A percentile compares a stretch with the other conserved stretches of the same genome.
Evolutionary conservation across 1,284 basidiomycete genomes (phyloP).

Genomic region (Trichosporon sp.): DNA sequence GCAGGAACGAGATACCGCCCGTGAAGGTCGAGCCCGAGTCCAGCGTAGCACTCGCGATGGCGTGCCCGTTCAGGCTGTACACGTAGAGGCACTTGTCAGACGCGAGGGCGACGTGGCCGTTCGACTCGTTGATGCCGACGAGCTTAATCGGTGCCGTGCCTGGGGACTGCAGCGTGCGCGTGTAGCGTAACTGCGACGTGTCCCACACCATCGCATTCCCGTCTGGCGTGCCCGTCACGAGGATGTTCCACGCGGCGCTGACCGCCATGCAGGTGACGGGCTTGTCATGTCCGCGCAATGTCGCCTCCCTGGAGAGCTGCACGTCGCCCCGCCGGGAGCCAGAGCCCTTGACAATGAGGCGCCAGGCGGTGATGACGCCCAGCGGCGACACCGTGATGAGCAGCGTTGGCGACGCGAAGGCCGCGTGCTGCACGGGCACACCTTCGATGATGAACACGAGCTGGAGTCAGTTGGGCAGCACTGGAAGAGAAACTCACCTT

Average conservation of each 20-base stretch:
- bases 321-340: slow-evolving; percentile 36
- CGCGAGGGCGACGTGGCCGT: slow-evolving; percentile 55
- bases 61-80: slow-evolving; percentile 48
- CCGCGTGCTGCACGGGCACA: slow-evolving; percentile 66
- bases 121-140: slow-evolving; percentile 77
- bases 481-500: slow-evolving; percentile 12
- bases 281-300: slow-evolving; percentile 70
- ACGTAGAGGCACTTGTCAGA: slow-evolving; percentile 39
- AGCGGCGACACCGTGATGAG: slow-evolving; percentile 73
- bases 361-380: slow-evolving; percentile 75
- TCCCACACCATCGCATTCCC: slow-evolving; percentile 87
- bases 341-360: slow-evolving; percentile 47
- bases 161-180: slow-evolving; percentile 66
- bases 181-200: slow-evolving; percentile 72
- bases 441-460: slow-evolving; percentile 70
- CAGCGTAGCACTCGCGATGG: slow-evolving; percentile 37
- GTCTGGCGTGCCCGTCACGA: slow-evolving; percentile 75
- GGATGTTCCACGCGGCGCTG: slow-evolving; percentile 75
- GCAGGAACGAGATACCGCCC: slow-evolving; percentile 45
- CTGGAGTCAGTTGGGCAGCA: slow-evolving; percentile 47
- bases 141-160: slow-evolving; percentile 60
- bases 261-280: slow-evolving; percentile 66
- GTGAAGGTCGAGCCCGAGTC: slow-evolving; percentile 32
- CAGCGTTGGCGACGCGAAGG: slow-evolving; percentile 65
- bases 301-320: slow-evolving; percentile 58